Base-by-base conservation (phyloP, 768 basidiomycete species). In the Leccinum uliginosum region DNA sequence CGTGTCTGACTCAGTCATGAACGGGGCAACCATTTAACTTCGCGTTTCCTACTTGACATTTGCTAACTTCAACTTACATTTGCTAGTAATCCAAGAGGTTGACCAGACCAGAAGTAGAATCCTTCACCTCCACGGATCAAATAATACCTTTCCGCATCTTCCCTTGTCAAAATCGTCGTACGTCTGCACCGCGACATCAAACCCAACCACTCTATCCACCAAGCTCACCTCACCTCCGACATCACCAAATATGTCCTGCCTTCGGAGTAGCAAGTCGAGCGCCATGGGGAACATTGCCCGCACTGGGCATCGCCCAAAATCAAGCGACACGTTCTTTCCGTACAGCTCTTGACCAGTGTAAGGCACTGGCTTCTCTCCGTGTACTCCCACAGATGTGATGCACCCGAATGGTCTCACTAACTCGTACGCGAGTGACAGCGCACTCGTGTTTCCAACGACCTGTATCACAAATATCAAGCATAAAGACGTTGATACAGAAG, bases 261-360 rank as follows among this genome's bases (percentile, higher is more conserved):
- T 75, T 63, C 84, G 83, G 46, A 86, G 75, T 29, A 93, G 71
- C 27, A 92, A 69, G 62, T 84, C 84, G 40, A 88, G 78, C 2
- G 89, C 90, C 55, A 80, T 69, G 10, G 86, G 85, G 62, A 91
- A 84, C 80, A 91, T 83, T 1, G 89, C 83, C 14, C 86, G 82
- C 5, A 89, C 88, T 15, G 89, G 90, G 62, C 89, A 91, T 9
- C 89, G 82, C 9, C 91, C 91, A 66, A 91, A 92, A 63, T 89
- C 85, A 24, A 90, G 75, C 1, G 86, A 87, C 7, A 90, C 79
- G 68, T 91, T 92, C 72, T 89, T 89, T 75, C 85, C 75, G 70
- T 91, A 92, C 55, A 85, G 65, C 44, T 85, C 75, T 6, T 66
- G 65, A 21, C 80, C 78, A 11, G 78, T 82, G 61, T 85, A 82